Conservation (phyloP, 23 red algal species). For the Agarophyton chilense region DNA sequence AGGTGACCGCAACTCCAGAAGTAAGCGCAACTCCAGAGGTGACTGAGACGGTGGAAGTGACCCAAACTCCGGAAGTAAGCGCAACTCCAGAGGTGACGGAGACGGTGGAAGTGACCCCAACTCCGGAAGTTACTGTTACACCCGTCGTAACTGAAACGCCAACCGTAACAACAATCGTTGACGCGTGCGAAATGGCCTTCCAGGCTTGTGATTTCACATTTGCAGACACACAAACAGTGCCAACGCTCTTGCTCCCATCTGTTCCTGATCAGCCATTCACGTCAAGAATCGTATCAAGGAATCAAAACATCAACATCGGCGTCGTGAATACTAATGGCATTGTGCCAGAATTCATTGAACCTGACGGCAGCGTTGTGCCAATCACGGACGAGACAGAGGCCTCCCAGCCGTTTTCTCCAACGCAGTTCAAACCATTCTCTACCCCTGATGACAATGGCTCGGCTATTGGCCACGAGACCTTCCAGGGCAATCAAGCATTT, state of each 20-base stretch:
- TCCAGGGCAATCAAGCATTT: constrained; percentile 25
- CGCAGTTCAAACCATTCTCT: constrained; percentile 46
- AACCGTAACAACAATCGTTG: not conserved
- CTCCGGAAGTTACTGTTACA: not conserved
- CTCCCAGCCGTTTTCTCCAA: constrained; percentile 22
- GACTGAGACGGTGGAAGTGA: not conserved
- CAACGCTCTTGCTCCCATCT: not conserved
- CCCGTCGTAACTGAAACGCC: constrained; percentile 2
- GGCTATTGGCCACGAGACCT: constrained; percentile 33
- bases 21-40: not conserved
- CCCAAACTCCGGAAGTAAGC: not conserved
- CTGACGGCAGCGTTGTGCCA: not conserved
- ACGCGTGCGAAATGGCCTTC: constrained; percentile 5
- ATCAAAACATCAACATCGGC: not conserved
- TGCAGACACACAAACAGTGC: not conserved
- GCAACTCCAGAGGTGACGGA: not conserved
- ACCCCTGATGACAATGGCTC: constrained; percentile 36
- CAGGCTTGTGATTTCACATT: constrained; percentile 8
- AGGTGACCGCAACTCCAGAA: not conserved
- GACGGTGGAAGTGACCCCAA: not conserved
- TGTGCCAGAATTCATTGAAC: constrained; percentile 22
- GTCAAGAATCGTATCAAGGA: constrained; percentile 3
- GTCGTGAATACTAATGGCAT: constrained; percentile 26
- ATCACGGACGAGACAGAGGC: constrained; percentile 15
- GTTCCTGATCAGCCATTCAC: constrained; percentile 1